Base-by-base conservation (phyloP, 352 stramenopile genomes). In the Phytophthora tubulina region DNA sequence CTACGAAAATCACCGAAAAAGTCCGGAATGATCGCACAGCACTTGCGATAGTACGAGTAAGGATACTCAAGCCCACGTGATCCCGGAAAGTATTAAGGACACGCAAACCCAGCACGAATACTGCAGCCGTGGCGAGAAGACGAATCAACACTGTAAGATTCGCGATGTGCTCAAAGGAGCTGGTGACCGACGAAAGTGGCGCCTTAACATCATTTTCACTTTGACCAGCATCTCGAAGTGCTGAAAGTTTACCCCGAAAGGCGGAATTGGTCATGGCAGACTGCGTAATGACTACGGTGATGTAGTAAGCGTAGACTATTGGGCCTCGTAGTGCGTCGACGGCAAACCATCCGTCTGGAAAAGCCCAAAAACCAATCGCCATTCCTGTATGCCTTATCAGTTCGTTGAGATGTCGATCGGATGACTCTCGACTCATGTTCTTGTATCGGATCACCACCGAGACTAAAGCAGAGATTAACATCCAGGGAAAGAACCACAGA, bases 1-100 rank as follows among this genome's bases (percentile, higher is more conserved):
- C 73, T 3, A 76, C 35, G 32, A 86, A 89, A 21, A 90, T 84
- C 6, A 86, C 71, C 17, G 84, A 82, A 39, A 93, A 90, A 2
- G 74, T 79, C 6, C 48, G 45, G 35, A 91, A 90, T 6, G 82
- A 78, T 32, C 76, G 60, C 9, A 93, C 57, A 17, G 82, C 77
- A 46, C 72, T 74, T 0, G 75, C 69, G 36, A 93, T 75, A 6
- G 84, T 93, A 17, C 75, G 71, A 8, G 82, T 90, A 21, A 93
- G 45, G 31, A 93, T 72, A 30, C 82, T 88, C n/a, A 93, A 64
- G 1, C 70, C 70, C 41, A 80, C 73, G 45, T 91, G 85, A 49
- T 82, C 79, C 3, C 84, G 72, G 49, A 90, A 88, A 11, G 72
- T 75, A 7, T 78, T 76, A 4, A 91, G 49, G 17, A 87, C 79